Evolutionary conservation across 1,139 yeast genomes (phyloP).

Genomic region (Diutina scorzettiae): DNA sequence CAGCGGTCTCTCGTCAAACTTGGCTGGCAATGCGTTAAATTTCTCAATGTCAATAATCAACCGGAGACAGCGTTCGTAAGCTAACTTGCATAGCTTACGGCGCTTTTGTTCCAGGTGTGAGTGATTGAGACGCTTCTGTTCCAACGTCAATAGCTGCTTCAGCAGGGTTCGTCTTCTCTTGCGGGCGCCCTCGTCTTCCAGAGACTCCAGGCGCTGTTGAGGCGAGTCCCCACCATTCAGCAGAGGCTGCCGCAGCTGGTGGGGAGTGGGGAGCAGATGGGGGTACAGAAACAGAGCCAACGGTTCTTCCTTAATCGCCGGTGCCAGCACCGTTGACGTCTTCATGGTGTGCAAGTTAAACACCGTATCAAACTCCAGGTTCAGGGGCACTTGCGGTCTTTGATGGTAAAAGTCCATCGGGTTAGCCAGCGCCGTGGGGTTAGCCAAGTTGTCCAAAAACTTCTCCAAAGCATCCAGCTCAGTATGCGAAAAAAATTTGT

Average conservation of each 20-base stretch:
- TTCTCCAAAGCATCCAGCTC: constrained; percentile 34
- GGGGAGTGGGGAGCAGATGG: constrained; percentile 19
- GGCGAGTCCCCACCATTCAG: constrained; percentile 1
- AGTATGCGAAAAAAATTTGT: constrained; percentile 32
- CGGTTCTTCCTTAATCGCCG: constrained; percentile 7
- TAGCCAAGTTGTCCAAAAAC: constrained; percentile 33
- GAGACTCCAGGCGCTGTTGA: constrained; percentile 7
- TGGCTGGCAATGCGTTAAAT: constrained; percentile 15
- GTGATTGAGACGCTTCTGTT: constrained; percentile 64
- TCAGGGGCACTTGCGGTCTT: constrained; percentile 9
- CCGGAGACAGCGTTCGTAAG: constrained; percentile 40
- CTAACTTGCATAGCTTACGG: constrained; percentile 55
- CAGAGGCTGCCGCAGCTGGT: constrained; percentile 17
- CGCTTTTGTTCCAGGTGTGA: constrained; percentile 68
- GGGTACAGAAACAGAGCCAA: constrained; percentile 3
- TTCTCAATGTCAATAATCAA: constrained; percentile 31
- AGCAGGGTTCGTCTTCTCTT: constrained; percentile 23
- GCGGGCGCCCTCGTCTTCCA: constrained; percentile 11
- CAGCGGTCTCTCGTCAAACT: constrained; percentile 6
- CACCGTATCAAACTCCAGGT: constrained; percentile 10
- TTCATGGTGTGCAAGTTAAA: constrained; percentile 25
- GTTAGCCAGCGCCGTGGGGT: constrained; percentile 14
- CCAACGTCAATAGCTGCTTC: constrained; percentile 44
- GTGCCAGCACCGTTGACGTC: constrained; percentile 9
- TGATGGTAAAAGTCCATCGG: constrained; percentile 23